Conservation (phyloP, 2,329 filamentous ascomycete species). For the Botrytis cinerea region DNA sequence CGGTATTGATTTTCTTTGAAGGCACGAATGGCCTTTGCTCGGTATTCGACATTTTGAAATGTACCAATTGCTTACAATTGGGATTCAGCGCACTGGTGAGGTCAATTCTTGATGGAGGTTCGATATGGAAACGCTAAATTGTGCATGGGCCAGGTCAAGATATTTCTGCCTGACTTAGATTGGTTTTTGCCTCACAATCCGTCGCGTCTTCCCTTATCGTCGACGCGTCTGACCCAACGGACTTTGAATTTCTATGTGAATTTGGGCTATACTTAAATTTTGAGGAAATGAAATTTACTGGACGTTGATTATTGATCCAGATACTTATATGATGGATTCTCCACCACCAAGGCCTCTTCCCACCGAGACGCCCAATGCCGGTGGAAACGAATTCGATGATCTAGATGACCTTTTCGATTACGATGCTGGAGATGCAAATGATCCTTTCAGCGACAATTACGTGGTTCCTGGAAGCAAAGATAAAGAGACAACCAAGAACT, state of each 20-base stretch:
- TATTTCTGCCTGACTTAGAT: constrained; percentile 21
- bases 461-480: constrained; percentile 30
- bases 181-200: constrained; percentile 15
- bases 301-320: neutral
- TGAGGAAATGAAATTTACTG: no score
- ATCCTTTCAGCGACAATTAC: constrained; percentile 38
- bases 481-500: constrained; percentile 48
- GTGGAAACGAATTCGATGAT: constrained; percentile 54
- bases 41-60: constrained; percentile 42
- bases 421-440: constrained; percentile 54
- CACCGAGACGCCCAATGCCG: constrained; percentile 36
- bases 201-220: constrained; percentile 22
- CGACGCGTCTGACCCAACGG: constrained; percentile 13
- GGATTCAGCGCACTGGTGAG: constrained; percentile 17
- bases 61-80: constrained; percentile 37
- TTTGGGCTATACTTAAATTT: neutral
- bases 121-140: constrained; percentile 24
- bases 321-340: constrained; percentile 1
- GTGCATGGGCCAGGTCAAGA: constrained; percentile 4
- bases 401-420: constrained; percentile 70
- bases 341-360: constrained; percentile 27
- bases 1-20: constrained; percentile 76
- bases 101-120: constrained; percentile 25
- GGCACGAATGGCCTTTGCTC: constrained; percentile 58
- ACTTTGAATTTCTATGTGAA: neutral